Conservation (phyloP, 352 stramenopile genomes). For the Globisporangium camurandrum region DNA sequence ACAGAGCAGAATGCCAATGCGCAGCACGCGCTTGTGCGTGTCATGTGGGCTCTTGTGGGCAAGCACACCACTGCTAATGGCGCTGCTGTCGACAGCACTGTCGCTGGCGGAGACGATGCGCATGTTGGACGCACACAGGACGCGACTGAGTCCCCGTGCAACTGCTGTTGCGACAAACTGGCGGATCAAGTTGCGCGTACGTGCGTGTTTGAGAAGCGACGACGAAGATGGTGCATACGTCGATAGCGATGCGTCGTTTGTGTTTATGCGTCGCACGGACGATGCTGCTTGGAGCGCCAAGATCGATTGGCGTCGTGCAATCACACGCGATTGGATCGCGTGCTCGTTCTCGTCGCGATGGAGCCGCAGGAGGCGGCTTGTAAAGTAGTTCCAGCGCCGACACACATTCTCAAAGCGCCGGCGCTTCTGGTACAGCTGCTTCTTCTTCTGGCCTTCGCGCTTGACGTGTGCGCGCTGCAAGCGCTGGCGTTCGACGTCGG, state of each 20-base stretch:
- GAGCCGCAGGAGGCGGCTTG: conserved; percentile 17
- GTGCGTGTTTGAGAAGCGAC: conserved; percentile 9
- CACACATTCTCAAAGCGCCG: conserved; percentile 23
- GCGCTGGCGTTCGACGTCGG: conserved; percentile 24
- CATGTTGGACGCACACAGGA: conserved; percentile 33
- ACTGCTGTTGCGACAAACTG: conserved; percentile 25
- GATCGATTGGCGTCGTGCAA: conserved; percentile 5
- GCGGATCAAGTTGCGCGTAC: conserved; percentile 19
- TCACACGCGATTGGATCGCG: conserved; percentile 5
- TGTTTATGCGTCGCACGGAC: too few relatives aligned
- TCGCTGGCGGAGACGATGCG: neutral
- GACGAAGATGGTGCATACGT: too few relatives aligned
- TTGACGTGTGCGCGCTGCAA: conserved; percentile 28
- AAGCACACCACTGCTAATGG: conserved; percentile 2
- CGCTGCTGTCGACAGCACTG: neutral
- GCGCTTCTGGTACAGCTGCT: conserved; percentile 26
- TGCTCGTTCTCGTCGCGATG: conserved; percentile 7
- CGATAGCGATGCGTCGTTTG: too few relatives aligned
- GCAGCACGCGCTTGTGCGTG: conserved; percentile 7
- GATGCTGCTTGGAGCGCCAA: neutral
- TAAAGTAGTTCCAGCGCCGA: conserved; percentile 31
- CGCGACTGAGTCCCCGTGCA: conserved; percentile 20
- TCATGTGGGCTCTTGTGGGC: neutral
- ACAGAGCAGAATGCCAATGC: conserved; percentile 28
- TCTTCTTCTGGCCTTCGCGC: conserved; percentile 30